A percentile compares a stretch with the other conserved stretches of the same genome.
Conservation (phyloP, 495 filamentous ascomycete species). For the Neurospora intermedia region DNA sequence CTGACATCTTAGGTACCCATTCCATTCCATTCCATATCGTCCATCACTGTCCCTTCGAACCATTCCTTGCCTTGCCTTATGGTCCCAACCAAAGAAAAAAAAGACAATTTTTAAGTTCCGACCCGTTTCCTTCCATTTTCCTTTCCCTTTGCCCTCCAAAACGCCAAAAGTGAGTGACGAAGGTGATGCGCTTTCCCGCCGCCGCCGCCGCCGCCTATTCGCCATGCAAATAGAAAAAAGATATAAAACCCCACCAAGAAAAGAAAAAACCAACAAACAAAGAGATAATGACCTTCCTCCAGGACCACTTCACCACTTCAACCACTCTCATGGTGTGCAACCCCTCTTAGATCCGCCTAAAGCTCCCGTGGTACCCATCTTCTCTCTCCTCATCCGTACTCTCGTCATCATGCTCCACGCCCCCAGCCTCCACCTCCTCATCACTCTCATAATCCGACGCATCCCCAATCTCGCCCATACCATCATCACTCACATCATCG, state of each 20-base stretch:
- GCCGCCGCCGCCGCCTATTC: background rate
- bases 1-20: background rate
- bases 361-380: background rate
- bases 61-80: too few species aligned
- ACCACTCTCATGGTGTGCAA: background rate
- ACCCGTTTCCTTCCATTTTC: background rate
- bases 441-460: slow-evolving; percentile 42
- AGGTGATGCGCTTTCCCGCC: background rate
- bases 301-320: background rate
- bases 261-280: background rate
- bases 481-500: slow-evolving; percentile 37
- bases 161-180: background rate
- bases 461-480: slow-evolving; percentile 17
- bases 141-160: background rate
- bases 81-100: background rate
- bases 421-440: slow-evolving; percentile 38
- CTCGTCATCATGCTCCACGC: slow-evolving; percentile 23
- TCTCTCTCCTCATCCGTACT: slow-evolving; percentile 2
- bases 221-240: background rate
- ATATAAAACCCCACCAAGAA: background rate
- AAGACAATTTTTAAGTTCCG: background rate
- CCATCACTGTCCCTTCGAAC: background rate
- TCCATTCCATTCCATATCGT: background rate
- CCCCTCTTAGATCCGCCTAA: background rate
- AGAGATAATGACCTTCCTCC: background rate